These are phyloP conservation scores for Fusarium euwallaceae DNA, from an alignment of 2,329 filamentous ascomycete species.

Conservation along the genomic window DNA sequence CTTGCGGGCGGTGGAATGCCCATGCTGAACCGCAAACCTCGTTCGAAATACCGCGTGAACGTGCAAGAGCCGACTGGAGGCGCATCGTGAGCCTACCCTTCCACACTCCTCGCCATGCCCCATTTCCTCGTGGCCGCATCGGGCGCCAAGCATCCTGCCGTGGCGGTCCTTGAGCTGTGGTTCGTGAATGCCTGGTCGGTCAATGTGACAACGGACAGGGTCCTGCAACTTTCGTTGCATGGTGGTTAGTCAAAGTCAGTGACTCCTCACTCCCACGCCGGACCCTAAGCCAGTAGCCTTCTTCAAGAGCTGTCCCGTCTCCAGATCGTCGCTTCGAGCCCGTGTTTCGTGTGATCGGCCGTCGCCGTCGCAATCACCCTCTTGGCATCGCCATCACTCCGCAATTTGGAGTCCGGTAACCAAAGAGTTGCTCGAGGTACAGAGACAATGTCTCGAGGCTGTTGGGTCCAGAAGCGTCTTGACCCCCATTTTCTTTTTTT, in stretches of 20 bases:
- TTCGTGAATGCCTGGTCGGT: conserved; percentile 1
- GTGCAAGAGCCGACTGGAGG: conserved; percentile 14
- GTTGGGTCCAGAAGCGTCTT: background rate
- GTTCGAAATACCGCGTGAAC: conserved; percentile 22
- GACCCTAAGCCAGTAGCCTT: background rate
- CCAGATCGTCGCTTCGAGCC: conserved; percentile 17
- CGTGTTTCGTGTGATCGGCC: conserved; percentile 25
- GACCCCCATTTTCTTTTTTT: background rate
- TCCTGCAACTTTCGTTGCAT: conserved; percentile 31
- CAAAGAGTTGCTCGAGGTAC: background rate
- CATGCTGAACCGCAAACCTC: conserved; percentile 24
- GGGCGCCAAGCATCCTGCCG: conserved; percentile 27
- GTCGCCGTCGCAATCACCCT: background rate
- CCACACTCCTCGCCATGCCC: conserved; percentile 1
- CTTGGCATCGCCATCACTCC: background rate
- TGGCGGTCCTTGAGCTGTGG: background rate
- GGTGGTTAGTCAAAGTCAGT: conserved; percentile 16
- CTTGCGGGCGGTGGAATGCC: conserved; percentile 22
- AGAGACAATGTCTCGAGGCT: background rate
- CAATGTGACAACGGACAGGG: conserved; percentile 13
- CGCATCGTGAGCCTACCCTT: conserved; percentile 1
- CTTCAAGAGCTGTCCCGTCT: conserved; percentile 21
- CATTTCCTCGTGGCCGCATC: conserved; percentile 7
- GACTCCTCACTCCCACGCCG: conserved; percentile 5
- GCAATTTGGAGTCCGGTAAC: background rate